Evolutionary conservation across 768 basidiomycete genomes (phyloP).

Genomic region (Russula sp.): DNA sequence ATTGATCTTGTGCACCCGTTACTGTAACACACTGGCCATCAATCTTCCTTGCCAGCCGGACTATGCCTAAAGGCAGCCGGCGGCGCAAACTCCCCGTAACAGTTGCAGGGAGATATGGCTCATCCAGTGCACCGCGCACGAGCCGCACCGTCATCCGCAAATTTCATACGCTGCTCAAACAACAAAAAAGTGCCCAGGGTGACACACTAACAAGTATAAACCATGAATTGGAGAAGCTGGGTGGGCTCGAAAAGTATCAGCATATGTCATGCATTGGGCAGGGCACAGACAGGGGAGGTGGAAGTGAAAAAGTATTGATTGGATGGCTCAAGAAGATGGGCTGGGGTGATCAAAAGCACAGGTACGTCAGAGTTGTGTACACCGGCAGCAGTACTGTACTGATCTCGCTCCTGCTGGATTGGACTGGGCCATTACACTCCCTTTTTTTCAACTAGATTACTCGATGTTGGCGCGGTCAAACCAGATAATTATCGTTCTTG

Average conservation of each 20-base stretch:
- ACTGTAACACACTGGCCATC: background rate
- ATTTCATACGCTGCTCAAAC: slow-evolving; percentile 80
- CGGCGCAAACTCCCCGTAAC: slow-evolving; percentile 50
- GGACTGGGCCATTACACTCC: background rate
- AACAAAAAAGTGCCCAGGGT: slow-evolving; percentile 52
- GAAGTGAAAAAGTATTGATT: slow-evolving; percentile 78
- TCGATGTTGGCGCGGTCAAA: slow-evolving; percentile 86
- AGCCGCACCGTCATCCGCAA: slow-evolving; percentile 72
- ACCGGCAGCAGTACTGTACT: slow-evolving; percentile 32
- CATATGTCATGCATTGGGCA: slow-evolving; percentile 81
- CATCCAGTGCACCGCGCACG: slow-evolving; percentile 54
- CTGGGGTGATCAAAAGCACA: slow-evolving; percentile 31
- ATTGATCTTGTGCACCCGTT: background rate
- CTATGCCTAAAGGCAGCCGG: slow-evolving; percentile 46
- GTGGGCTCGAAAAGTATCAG: slow-evolving; percentile 80
- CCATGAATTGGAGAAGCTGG: slow-evolving; percentile 60
- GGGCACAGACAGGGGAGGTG: slow-evolving; percentile 77
- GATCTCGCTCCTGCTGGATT: background rate
- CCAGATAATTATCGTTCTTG: slow-evolving; percentile 76
- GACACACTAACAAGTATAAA: slow-evolving; percentile 53
- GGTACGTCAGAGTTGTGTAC: slow-evolving; percentile 33
- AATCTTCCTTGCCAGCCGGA: background rate
- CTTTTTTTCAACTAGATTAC: slow-evolving; percentile 48
- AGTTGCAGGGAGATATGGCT: slow-evolving; percentile 30
- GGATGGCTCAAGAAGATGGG: slow-evolving; percentile 65